Base-by-base conservation (phyloP, 176 grass and related monocot genomes). In the Phragmites australis region DNA sequence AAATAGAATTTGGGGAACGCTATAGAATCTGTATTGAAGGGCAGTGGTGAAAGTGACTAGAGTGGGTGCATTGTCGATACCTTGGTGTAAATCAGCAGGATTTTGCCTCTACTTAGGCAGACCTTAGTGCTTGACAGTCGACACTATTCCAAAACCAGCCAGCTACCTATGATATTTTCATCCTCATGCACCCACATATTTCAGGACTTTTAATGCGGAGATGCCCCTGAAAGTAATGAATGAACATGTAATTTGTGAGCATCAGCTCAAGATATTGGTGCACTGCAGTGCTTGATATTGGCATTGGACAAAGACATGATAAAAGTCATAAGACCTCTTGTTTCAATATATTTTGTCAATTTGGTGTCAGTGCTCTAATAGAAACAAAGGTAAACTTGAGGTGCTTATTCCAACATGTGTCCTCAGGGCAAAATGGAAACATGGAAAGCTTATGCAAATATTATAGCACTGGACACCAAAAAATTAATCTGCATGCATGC, bases 351-450 rank as follows among this genome's bases (percentile, higher is more conserved):
- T 73, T 78, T 78, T 53, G 1, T 75, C 31, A 30, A 27, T 65
- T 66, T n/a, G 21, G 48, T 79, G 72, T 50, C 9, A 40, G 30
- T 80, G 70, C 69, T 76, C 55, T 68, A 60, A 62, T 50, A 75
- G 27, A 37, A 37, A 37, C 34, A 37, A 37, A 37, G 34, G 34
- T 37, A 37, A 37, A 37, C 5, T 37, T 2, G 2, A 37, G 2
- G 3, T 37, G 5, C 5, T 37, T 37, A 37, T 37, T 37, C 34
- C 34, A 37, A 37, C 34, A 37, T 37, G 34, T 5, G 34, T 37
- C 5, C 5, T 5, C 72, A 68, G 50, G 45, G 29, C 1, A 29
- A 25, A 22, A 18, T 51, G 23, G 25, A 47, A 72, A 47, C 37
- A 81, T 55, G 47, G 48, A 70, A 37, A 30, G 22, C 53, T 67